phyloP scores from a whole-genome alignment of 306 rosid genomes.

The Ormosia semicastrata region DNA sequence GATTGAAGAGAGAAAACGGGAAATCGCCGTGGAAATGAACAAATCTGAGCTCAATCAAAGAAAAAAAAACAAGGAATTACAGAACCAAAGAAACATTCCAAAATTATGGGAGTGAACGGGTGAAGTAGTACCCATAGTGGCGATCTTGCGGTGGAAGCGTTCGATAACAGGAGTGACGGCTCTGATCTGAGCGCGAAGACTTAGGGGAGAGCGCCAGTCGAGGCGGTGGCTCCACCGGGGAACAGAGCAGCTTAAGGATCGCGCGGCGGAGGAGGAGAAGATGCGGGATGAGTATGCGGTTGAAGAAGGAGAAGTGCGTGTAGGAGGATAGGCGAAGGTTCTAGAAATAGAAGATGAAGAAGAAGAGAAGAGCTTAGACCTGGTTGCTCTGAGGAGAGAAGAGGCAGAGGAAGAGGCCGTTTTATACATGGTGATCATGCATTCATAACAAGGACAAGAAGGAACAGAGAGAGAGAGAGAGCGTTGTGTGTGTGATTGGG shows the following conservation, averaged over 20 bases:
- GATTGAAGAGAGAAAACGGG: not conserved
- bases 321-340: constrained; percentile 25
- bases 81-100: not conserved
- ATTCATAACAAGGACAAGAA: constrained; percentile 22
- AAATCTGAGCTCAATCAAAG: not conserved
- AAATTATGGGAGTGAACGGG: not conserved
- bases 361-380: constrained; percentile 43
- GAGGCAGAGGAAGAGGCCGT: constrained; percentile 45
- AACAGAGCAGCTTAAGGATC: constrained; percentile 28
- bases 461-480: not conserved
- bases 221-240: constrained; percentile 67
- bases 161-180: constrained; percentile 59
- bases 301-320: constrained; percentile 13
- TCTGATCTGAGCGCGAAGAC: constrained; percentile 60
- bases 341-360: constrained; percentile 41
- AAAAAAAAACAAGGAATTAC: not conserved
- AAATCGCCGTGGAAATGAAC: not conserved
- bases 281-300: constrained; percentile 28
- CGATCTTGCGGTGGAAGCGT: constrained; percentile 62
- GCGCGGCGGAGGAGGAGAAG: constrained; percentile 32
- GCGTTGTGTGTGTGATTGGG: not conserved
- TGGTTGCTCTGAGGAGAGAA: constrained; percentile 63
- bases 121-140: constrained; percentile 59
- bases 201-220: constrained; percentile 46
- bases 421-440: constrained; percentile 63